Conservation (phyloP, 495 filamentous ascomycete species). For the Hypoxylon perforatum region DNA sequence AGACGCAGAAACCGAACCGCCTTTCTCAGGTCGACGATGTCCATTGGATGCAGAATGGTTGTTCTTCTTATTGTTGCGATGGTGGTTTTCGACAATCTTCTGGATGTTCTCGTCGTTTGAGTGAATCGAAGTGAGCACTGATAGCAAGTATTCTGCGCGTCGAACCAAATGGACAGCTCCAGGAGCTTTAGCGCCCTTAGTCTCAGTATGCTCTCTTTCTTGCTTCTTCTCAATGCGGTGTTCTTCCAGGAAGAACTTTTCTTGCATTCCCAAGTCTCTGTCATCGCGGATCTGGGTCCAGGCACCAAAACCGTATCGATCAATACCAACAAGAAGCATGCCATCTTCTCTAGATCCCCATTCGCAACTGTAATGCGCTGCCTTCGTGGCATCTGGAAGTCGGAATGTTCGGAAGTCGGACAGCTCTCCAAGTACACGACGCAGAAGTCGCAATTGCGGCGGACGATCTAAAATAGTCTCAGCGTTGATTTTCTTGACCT, state of each 20-base stretch:
- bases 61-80: constrained; percentile 81
- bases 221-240: constrained; percentile 98
- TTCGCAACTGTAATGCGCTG: constrained; percentile 82
- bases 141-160: constrained; percentile 91
- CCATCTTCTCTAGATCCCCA: constrained; percentile 96
- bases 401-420: constrained; percentile 80
- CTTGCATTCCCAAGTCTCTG: constrained; percentile 81
- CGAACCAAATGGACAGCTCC: constrained; percentile 96
- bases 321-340: constrained; percentile 95
- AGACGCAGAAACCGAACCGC: constrained; percentile 66
- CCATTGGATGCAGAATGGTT: constrained; percentile 54
- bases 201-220: constrained; percentile 81
- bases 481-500: constrained; percentile 92
- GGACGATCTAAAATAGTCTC: constrained; percentile 92
- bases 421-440: constrained; percentile 71
- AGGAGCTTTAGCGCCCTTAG: constrained; percentile 86
- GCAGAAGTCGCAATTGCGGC: constrained; percentile 84
- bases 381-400: constrained; percentile 89
- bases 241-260: constrained; percentile 97
- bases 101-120: constrained; percentile 77
- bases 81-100: constrained; percentile 86
- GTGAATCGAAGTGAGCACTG: constrained; percentile 83
- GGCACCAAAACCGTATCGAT: constrained; percentile 90
- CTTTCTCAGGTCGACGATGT: constrained; percentile 60
- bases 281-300: constrained; percentile 96